Evolutionary conservation across 2,329 filamentous ascomycete genomes (phyloP), one percentile per base, ranked within the genome.

Genomic region (Microsporum canis): DNA sequence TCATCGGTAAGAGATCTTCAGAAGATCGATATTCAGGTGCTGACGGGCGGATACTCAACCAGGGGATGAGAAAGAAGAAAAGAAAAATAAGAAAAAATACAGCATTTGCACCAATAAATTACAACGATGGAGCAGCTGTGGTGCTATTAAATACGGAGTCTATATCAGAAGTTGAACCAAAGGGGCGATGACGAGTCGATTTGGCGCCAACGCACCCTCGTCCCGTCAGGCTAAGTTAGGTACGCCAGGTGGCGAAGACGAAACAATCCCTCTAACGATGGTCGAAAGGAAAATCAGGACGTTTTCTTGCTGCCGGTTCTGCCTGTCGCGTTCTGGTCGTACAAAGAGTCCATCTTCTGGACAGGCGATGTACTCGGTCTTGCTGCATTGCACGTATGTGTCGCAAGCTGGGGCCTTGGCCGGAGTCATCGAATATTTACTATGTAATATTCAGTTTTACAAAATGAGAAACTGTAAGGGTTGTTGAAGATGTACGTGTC

Each of bases 121-220:
- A 55, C 49, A 8, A n/a, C 49, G 49, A 55, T 55, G 49, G 49
- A 55, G 49, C 29, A 17, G 12, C 5, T 36, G 49, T 34, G 49
- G 49, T 34, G 33, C 14, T 17, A 23, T 34, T n/a, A 55, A 55
- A 34, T 55, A 55, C 49, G 5, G 49, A 27, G 17, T 12, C 49
- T 27, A 53, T 53, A 29, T n/a, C 4, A 53, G 17, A 53, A 33
- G 27, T 43, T 6, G 39, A 43, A 12, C 7, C 3, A 43, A n/a
- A 12, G 39, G 39, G 49, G 31, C 49, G 49, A 55, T 55, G 49
- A 55, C 49, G 49, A 55, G 49, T 55, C 49, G 31, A 55, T 55
- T 55, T 34, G 49, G 31, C 49, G 49, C 49, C 49, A 34, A 31
- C 49, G 7, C 49, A 49, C 31, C 49, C 14, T 34, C 49, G 31